These are phyloP conservation scores for Aspergillus ustus DNA, from an alignment of 2,329 filamentous ascomycete genomes.

Conservation along the genomic window DNA sequence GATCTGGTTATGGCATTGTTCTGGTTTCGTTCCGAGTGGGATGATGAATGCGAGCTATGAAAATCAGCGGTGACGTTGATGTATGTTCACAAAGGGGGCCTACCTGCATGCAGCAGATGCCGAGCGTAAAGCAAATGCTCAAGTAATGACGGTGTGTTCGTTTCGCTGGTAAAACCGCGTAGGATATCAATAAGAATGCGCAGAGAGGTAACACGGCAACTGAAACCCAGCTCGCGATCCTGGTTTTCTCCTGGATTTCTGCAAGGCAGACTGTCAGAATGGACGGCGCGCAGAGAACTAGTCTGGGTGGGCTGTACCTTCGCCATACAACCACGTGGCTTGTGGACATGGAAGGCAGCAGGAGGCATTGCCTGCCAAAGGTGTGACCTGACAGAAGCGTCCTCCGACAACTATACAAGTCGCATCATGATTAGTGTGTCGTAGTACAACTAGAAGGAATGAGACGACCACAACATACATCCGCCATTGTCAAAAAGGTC, in stretches of 20 bases:
- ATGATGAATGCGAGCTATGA: constrained; percentile 84
- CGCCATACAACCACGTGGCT: constrained; percentile 73
- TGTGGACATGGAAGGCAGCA: constrained; percentile 93
- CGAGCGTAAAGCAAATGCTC: constrained; percentile 81
- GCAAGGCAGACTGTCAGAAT: neutral
- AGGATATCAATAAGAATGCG: constrained; percentile 78
- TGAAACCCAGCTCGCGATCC: constrained; percentile 80
- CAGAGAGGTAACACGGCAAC: constrained; percentile 74
- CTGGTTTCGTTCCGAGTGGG: constrained; percentile 75
- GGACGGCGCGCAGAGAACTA: neutral
- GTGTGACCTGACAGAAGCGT: constrained; percentile 61
- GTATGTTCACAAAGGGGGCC: constrained; percentile 37
- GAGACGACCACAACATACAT: constrained; percentile 58
- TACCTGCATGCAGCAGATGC: constrained; percentile 78
- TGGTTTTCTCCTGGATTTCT: constrained; percentile 62
- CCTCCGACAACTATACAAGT: constrained; percentile 59
- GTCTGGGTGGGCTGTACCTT: constrained; percentile 46
- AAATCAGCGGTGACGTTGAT: constrained; percentile 17
- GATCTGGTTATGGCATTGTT: constrained; percentile 86
- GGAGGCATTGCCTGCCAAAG: constrained; percentile 51
- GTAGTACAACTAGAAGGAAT: constrained; percentile 33
- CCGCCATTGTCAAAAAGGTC: constrained; percentile 66
- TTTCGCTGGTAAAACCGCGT: constrained; percentile 78
- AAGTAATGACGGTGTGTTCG: constrained; percentile 93
- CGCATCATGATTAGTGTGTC: constrained; percentile 14